Percentiles rank a stretch among this genome's conserved stretches.
phyloP scores from a whole-genome alignment of 2,329 filamentous ascomycete species.

The Diplodia sapinea region DNA sequence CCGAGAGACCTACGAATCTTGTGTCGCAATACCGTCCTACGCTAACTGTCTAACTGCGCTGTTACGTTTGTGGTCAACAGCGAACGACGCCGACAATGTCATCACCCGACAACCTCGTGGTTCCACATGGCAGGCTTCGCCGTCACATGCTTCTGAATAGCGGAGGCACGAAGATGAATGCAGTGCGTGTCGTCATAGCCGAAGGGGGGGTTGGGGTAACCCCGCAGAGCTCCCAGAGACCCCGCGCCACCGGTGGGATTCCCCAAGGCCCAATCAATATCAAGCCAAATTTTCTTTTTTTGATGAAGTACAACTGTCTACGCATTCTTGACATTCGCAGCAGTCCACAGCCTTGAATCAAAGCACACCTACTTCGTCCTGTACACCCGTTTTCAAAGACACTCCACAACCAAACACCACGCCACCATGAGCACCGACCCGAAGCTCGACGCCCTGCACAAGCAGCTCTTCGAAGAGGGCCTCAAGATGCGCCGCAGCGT shows the following conservation, averaged over 20 bases:
- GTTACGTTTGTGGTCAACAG: no score
- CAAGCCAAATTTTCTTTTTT: not conserved
- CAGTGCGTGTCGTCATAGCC: not conserved
- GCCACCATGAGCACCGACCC: constrained; percentile 49
- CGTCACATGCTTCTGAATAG: not conserved
- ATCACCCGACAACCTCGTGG: no score
- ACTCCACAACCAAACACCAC: not conserved
- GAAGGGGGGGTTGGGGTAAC: constrained; percentile 16
- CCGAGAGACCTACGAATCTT: no score
- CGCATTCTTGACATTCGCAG: not conserved
- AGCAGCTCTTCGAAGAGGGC: constrained; percentile 63
- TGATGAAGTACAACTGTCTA: not conserved
- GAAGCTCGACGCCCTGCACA: constrained; percentile 44
- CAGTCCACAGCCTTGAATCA: not conserved
- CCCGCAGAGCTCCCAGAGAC: not conserved
- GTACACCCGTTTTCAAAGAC: not conserved
- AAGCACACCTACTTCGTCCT: not conserved
- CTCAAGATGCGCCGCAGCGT: constrained; percentile 64
- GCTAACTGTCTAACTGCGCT: no score
- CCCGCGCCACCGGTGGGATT: not conserved
- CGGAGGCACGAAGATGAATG: no score
- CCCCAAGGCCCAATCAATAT: not conserved
- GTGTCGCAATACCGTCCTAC: no score
- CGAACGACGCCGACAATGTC: no score
- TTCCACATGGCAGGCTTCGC: no score